Base-by-base conservation (phyloP, 1,284 basidiomycete genomes). In the Ganoderma lingzhi region DNA sequence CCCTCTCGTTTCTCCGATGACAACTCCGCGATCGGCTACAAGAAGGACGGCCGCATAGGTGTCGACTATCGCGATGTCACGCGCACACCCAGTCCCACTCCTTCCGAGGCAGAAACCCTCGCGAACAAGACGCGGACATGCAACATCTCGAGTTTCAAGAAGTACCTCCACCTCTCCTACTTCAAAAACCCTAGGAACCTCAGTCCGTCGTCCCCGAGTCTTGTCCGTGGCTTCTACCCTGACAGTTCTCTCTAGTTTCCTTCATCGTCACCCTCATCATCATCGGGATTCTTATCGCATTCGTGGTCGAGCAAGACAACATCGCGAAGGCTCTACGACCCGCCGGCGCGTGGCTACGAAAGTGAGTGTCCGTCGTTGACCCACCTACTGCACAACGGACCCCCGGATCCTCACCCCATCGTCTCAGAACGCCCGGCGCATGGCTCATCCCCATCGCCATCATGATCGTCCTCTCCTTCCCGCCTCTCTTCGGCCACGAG, bases 361-460 rank as follows among this genome's bases (percentile, higher is more conserved):
- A 72, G 82, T 84, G 65, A 81, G 83, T 76, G 35, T 37, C 4
- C 9, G 2, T 14, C 17, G 6, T 5, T 45, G 12, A 6, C 37
- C 48, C 32, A 28, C 23, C 23, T 23, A 23, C 23, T 23, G 35
- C 35, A 32, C 35, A 53, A 28, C 0, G 6, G 12, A 0, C 23
- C 39, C 0, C 2, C 37, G 32, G 23, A 14, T 23, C 19, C 19
- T 56, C 2, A 32, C 23, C 15, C 15, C 30, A 15, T 32, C 17
- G 32, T 23, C 19, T 4, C 41, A 73, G 71, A 44, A 73, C 80
- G 4, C 77, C 77, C 2, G 78, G 73, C 42, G 96, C 95, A 17
- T 97, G 91, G 91, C 79, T 92, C 23, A 94, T 97, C 53, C 95
- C 95, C 1, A 94, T 96, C 60, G 93, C 82, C 51, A 84, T 95